Base-by-base conservation (phyloP, 176 grass and related monocot genomes). In the Lolium rigidum region DNA sequence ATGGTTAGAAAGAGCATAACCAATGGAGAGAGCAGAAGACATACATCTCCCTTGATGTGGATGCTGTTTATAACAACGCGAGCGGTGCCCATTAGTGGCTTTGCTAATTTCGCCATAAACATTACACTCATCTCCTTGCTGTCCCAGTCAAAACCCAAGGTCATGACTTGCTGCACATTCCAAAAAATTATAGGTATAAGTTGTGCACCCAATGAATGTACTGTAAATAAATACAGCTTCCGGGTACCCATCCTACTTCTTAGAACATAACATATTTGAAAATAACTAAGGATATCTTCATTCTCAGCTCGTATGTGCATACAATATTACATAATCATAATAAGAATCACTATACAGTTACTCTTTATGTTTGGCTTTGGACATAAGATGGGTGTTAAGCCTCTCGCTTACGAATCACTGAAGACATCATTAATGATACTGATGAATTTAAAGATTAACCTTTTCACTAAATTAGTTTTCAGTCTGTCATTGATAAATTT, bases 31-130 rank as follows among this genome's bases (percentile, higher is more conserved):
- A 88, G 57, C 3, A 77, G 77, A 85, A 14, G 67, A 67, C 90
- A 80, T 95, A 98, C 97, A 91, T 98, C 90, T 82, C 97, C 97
- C 84, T 95, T 95, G 81, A 98, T 94, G 63, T 98, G 90, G 71
- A 94, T 90, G 86, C 88, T 94, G 75, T 98, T 98, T 83, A 98
- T 94, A 78, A 98, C 81, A 84, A 98, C 90, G 28, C 97, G 97
- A 41, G 92, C 92, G 66, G 94, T 58, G 35, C 97, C 94, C 7
- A 89, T 78, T 35, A 98, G 79, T 68, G 97, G 93, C 49, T 92
- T 98, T 24, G 88, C 88, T 85, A 95, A 74, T 80, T 95, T 98
- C 2, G 93, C 91, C 80, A 89, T 83, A 67, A 98, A 95, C 93
- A 95, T 90, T 51, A 98, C 88, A 81, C 92, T 95, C 93, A 98